Percentiles rank a stretch among this genome's conserved stretches.
Conservation (phyloP, 306 rosid genomes). For the Castanospermum australe region DNA sequence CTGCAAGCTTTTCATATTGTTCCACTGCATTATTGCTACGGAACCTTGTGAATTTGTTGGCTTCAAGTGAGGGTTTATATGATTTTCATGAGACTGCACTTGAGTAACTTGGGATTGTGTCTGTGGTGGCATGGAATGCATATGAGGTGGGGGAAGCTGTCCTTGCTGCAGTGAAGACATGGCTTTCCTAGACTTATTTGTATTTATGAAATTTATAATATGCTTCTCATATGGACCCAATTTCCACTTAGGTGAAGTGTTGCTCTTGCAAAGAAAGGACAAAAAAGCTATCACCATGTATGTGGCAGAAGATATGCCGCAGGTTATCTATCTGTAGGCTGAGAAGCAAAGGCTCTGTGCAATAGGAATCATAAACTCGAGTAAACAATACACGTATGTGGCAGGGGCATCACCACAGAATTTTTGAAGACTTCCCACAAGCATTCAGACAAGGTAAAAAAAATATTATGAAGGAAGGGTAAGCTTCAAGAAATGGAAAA, state of each 20-base stretch:
- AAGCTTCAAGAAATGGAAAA: background rate
- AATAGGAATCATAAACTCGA: background rate
- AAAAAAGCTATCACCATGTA: too few species aligned
- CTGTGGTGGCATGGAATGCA: constrained; percentile 71
- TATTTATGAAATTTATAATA: constrained; percentile 53
- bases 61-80: constrained; percentile 77
- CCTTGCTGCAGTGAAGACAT: constrained; percentile 58
- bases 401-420: background rate
- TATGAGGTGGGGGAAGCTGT: constrained; percentile 68
- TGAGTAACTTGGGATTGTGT: constrained; percentile 66
- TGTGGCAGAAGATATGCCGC: too few species aligned
- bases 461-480: background rate
- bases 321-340: background rate
- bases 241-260: constrained; percentile 50
- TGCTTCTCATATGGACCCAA: constrained; percentile 67
- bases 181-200: constrained; percentile 67
- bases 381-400: background rate
- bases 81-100: constrained; percentile 78
- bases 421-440: background rate
- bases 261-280: constrained; percentile 54
- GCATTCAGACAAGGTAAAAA: constrained; percentile 1
- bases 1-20: constrained; percentile 58
- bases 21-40: constrained; percentile 59
- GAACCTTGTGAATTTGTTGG: constrained; percentile 65
- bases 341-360: background rate